Percentiles rank a stretch among this genome's conserved stretches.
These are phyloP conservation scores for Solanum medicagineum DNA, from an alignment of 257 asterid species.

Conservation along the genomic window DNA sequence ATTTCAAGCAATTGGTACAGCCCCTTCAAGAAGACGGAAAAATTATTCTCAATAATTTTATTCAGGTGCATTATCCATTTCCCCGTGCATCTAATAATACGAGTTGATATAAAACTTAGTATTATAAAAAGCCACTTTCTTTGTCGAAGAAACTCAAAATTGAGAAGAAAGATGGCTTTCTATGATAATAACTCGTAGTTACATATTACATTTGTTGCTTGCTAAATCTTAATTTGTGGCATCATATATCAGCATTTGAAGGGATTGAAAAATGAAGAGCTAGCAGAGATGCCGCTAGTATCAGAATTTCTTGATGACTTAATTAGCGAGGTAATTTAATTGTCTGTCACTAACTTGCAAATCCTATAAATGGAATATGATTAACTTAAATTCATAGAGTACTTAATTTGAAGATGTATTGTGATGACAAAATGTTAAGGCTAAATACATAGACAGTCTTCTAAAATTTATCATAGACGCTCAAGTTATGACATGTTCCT, in stretches of 20 bases:
- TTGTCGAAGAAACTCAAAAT: neutral
- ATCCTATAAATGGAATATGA: neutral
- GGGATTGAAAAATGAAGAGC: slow-evolving; percentile 49
- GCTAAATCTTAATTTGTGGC: neutral
- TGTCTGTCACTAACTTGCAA: neutral
- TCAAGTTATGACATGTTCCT: neutral
- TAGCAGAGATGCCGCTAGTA: slow-evolving; percentile 65
- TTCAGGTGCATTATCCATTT: slow-evolving; percentile 39
- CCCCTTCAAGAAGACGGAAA: slow-evolving; percentile 57
- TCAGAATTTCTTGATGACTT: slow-evolving; percentile 52
- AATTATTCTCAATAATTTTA: slow-evolving; percentile 52
- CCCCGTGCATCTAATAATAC: neutral
- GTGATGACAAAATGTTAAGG: neutral
- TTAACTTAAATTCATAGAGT: neutral
- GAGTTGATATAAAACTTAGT: neutral
- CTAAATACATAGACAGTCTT: neutral
- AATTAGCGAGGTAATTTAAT: slow-evolving; percentile 40
- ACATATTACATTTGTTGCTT: neutral
- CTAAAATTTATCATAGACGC: neutral
- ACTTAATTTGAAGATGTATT: neutral
- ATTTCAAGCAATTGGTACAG: slow-evolving; percentile 80
- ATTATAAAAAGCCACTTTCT: neutral
- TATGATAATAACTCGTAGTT: neutral
- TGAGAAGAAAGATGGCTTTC: neutral
- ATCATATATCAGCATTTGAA: slow-evolving; percentile 49